Conservation (phyloP, 2,329 filamentous ascomycete species). For the Fusarium virguliforme region DNA sequence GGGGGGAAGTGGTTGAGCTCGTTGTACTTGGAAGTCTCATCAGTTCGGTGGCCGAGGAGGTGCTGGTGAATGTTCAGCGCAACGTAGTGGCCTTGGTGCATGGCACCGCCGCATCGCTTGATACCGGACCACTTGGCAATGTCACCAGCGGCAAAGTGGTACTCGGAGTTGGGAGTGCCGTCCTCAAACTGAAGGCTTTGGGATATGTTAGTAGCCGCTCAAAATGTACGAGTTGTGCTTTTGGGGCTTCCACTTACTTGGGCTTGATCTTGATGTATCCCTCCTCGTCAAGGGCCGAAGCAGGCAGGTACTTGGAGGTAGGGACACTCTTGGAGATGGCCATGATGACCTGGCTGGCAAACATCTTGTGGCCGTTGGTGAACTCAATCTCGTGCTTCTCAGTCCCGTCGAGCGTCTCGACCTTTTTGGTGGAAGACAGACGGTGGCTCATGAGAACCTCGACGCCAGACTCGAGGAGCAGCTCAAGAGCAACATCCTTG, state of each 20-base stretch:
- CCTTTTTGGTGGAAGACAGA: conserved; percentile 65
- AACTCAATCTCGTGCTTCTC: conserved; percentile 68
- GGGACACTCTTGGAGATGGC: conserved; percentile 77
- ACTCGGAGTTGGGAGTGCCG: conserved; percentile 69
- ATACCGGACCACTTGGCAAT: conserved; percentile 81
- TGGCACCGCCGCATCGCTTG: conserved; percentile 83
- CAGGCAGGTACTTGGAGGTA: conserved; percentile 75
- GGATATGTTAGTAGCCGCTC: not conserved
- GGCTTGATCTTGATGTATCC: conserved; percentile 76
- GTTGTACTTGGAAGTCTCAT: conserved; percentile 62
- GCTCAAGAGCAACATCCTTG: conserved; percentile 72
- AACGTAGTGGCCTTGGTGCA: conserved; percentile 79
- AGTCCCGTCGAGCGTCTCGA: conserved; percentile 62
- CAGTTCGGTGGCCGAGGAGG: conserved; percentile 64
- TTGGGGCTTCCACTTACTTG: conserved; percentile 58
- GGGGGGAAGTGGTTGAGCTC: conserved; percentile 70
- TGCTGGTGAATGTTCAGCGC: conserved; percentile 78
- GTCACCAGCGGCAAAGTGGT: conserved; percentile 81
- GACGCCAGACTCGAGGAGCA: conserved; percentile 75
- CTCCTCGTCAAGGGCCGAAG: conserved; percentile 71
- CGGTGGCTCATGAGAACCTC: conserved; percentile 75
- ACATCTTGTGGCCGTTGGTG: conserved; percentile 72
- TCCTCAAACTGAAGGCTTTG: conserved; percentile 69
- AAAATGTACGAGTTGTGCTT: not conserved
- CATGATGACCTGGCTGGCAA: conserved; percentile 77